Evolutionary conservation across 2,329 filamentous ascomycete genomes (phyloP).

Genomic region (Colletotrichum salicis): DNA sequence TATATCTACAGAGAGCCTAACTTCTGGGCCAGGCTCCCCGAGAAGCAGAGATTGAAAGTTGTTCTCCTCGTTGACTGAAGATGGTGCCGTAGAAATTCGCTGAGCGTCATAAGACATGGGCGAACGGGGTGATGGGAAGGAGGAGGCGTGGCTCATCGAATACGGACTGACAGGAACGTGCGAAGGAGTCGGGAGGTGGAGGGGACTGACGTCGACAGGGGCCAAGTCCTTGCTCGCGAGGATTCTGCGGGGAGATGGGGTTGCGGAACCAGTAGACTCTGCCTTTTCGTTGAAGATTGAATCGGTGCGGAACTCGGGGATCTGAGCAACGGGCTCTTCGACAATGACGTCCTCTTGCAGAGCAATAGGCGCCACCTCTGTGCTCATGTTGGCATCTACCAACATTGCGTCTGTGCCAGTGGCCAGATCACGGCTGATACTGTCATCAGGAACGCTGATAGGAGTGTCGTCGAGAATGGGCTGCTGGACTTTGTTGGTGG

Average conservation of each 20-base stretch:
- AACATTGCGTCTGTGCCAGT: constrained; percentile 53
- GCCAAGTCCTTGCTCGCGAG: constrained; percentile 57
- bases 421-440: constrained; percentile 51
- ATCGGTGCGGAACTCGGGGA: constrained; percentile 52
- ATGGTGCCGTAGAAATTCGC: constrained; percentile 79
- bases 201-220: constrained; percentile 61
- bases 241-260: constrained; percentile 57
- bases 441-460: background rate
- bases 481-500: constrained; percentile 37
- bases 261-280: constrained; percentile 53
- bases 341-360: constrained; percentile 63
- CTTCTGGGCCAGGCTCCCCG: constrained; percentile 78
- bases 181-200: constrained; percentile 56
- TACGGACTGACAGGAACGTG: constrained; percentile 70
- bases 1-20: constrained; percentile 77
- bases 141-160: constrained; percentile 71
- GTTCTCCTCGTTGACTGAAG: constrained; percentile 77
- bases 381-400: constrained; percentile 53
- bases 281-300: constrained; percentile 46
- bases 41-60: constrained; percentile 77
- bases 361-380: constrained; percentile 60
- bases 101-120: constrained; percentile 77
- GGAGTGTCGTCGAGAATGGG: constrained; percentile 38
- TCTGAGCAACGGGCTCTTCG: constrained; percentile 53
- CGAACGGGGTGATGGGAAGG: constrained; percentile 76